phyloP scores from a whole-genome alignment of 257 asterid species.

The Rubia yunnanensis region DNA sequence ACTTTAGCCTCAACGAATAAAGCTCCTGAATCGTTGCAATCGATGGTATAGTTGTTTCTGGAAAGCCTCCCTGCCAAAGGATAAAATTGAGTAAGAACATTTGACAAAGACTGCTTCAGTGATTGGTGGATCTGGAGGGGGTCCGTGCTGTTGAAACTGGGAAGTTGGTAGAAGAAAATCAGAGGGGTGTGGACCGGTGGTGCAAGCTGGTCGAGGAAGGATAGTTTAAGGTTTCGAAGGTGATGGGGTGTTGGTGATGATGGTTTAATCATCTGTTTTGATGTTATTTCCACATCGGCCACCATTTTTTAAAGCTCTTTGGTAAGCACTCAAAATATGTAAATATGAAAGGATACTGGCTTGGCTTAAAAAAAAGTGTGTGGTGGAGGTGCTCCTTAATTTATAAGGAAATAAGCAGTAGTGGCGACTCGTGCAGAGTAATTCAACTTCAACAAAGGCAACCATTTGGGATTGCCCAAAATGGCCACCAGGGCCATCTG shows the following conservation, averaged over 20 bases:
- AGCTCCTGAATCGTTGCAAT: slow-evolving; percentile 37
- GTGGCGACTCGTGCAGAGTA: too few species aligned
- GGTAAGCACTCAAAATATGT: too few species aligned
- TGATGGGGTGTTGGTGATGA: slow-evolving; percentile 31
- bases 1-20: slow-evolving; percentile 23
- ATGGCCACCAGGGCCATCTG: too few species aligned
- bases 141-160: not conserved
- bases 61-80: slow-evolving; percentile 32
- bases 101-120: slow-evolving; percentile 30
- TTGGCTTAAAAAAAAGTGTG: too few species aligned
- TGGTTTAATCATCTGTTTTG: slow-evolving; percentile 31
- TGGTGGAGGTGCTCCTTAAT: too few species aligned
- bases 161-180: slow-evolving; percentile 24
- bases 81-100: slow-evolving; percentile 21
- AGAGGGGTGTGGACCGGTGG: slow-evolving; percentile 27
- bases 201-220: slow-evolving; percentile 31
- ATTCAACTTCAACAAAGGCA: too few species aligned
- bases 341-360: too few species aligned
- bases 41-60: slow-evolving; percentile 9
- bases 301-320: slow-evolving; percentile 6
- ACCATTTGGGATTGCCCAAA: too few species aligned
- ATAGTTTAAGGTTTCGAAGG: slow-evolving; percentile 22
- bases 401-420: too few species aligned
- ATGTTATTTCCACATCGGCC: slow-evolving; percentile 16
- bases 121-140: slow-evolving; percentile 7